These are phyloP conservation scores for Postia placenta DNA, from an alignment of 768 basidiomycete species.

Conservation along the genomic window DNA sequence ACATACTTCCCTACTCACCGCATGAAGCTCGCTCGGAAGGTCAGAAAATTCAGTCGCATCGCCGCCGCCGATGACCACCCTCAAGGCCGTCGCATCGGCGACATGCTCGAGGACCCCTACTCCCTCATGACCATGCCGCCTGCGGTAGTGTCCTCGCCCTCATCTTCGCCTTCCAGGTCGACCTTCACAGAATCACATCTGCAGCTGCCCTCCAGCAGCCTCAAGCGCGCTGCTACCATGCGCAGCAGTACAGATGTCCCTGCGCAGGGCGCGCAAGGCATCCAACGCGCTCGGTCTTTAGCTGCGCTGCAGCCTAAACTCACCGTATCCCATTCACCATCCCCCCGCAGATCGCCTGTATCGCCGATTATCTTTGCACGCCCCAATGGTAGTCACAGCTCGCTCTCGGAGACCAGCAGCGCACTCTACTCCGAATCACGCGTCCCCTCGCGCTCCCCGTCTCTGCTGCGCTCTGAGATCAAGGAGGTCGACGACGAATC, in stretches of 20 bases:
- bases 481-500: neutral
- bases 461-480: neutral
- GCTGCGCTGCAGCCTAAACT: conserved; percentile 8
- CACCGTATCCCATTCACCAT: neutral
- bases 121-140: conserved; percentile 2
- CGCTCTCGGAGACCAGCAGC: conserved; percentile 1
- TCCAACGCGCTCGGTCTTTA: conserved; percentile 18
- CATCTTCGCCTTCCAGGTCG: conserved; percentile 7
- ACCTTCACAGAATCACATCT: neutral
- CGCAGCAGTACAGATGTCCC: conserved; percentile 4
- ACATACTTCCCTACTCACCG: conserved; percentile 14
- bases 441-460: neutral
- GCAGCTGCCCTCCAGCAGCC: neutral
- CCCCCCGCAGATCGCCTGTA: neutral
- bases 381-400: neutral
- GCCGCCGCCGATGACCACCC: conserved; percentile 24
- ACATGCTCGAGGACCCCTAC: conserved; percentile 10
- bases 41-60: conserved; percentile 37
- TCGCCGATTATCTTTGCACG: conserved; percentile 15
- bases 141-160: conserved; percentile 3
- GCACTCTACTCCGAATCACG: conserved; percentile 2
- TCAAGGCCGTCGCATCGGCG: conserved; percentile 2
- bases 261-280: conserved; percentile 2
- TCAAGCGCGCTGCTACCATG: conserved; percentile 17
- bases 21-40: conserved; percentile 33